phyloP scores from a whole-genome alignment of 768 basidiomycete genomes.

The Phlegmacium glaucopus region DNA sequence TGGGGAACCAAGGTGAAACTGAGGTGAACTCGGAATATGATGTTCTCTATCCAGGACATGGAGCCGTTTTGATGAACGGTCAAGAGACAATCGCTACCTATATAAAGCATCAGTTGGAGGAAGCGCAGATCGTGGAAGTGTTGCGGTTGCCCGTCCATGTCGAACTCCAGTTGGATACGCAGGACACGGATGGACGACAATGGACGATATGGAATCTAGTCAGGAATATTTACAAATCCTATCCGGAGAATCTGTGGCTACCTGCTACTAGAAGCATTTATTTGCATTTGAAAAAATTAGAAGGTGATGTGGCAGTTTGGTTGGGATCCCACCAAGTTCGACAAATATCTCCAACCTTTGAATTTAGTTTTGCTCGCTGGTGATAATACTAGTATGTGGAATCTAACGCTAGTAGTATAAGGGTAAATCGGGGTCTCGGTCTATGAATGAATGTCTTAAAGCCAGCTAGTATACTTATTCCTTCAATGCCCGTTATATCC shows the following conservation, averaged over 20 bases:
- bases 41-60: constrained; percentile 85
- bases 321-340: constrained; percentile 48
- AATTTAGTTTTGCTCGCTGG: too few relatives aligned
- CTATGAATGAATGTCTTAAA: too few relatives aligned
- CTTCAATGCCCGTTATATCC: too few relatives aligned
- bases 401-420: too few relatives aligned
- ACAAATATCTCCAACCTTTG: not conserved
- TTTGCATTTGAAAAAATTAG: constrained; percentile 72
- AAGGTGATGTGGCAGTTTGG: constrained; percentile 53
- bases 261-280: constrained; percentile 68
- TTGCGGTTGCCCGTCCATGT: constrained; percentile 35
- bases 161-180: constrained; percentile 4
- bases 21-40: constrained; percentile 27
- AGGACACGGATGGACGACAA: constrained; percentile 9
- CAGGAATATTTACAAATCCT: constrained; percentile 61
- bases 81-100: constrained; percentile 62
- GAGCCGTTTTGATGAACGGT: constrained; percentile 70
- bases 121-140: constrained; percentile 66
- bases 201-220: constrained; percentile 72
- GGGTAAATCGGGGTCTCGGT: too few relatives aligned
- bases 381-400: too few relatives aligned
- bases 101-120: constrained; percentile 77
- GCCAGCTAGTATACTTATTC: too few relatives aligned
- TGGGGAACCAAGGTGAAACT: not conserved
- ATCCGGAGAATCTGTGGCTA: constrained; percentile 68